phyloP scores from a whole-genome alignment of 2,329 filamentous ascomycete genomes.

The Xylariaceae sp. region DNA sequence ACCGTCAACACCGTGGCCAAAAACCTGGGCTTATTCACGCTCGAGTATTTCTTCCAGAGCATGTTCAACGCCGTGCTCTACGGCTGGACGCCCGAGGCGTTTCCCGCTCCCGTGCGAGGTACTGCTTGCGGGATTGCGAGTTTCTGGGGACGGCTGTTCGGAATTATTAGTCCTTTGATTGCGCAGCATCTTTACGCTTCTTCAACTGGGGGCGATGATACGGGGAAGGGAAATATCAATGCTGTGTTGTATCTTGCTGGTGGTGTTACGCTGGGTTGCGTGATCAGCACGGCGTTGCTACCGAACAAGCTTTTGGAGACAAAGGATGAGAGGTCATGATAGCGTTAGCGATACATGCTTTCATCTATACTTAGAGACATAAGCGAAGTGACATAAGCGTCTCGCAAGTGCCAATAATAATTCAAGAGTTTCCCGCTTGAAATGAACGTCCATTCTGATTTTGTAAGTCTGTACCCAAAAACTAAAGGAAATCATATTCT shows the following conservation, averaged over 20 bases:
- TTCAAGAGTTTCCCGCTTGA: no score
- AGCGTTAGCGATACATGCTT: neutral
- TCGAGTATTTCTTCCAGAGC: slow-evolving; percentile 33
- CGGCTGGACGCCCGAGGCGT: slow-evolving; percentile 53
- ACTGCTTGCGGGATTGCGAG: slow-evolving; percentile 43
- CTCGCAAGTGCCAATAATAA: no score
- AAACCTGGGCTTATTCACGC: slow-evolving; percentile 31
- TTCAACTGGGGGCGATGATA: neutral
- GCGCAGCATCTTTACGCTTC: slow-evolving; percentile 8
- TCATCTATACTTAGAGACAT: no score
- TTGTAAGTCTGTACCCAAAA: no score
- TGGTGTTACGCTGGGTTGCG: slow-evolving; percentile 10
- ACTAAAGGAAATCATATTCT: no score
- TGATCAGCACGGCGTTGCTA: slow-evolving; percentile 7
- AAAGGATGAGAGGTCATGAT: slow-evolving; percentile 1
- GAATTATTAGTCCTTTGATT: slow-evolving; percentile 9
- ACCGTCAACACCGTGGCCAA: slow-evolving; percentile 39
- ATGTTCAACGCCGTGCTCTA: slow-evolving; percentile 40
- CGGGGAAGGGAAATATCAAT: slow-evolving; percentile 6
- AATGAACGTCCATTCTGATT: no score
- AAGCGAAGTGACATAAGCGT: no score
- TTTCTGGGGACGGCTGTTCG: slow-evolving; percentile 12
- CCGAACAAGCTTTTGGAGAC: slow-evolving; percentile 5
- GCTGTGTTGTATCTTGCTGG: slow-evolving; percentile 11
- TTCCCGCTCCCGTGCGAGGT: slow-evolving; percentile 51